A percentile compares a stretch with the other conserved stretches of the same genome.
phyloP scores from a whole-genome alignment of 73 alveolate genomes.

The Symbiodinium pilosum region DNA sequence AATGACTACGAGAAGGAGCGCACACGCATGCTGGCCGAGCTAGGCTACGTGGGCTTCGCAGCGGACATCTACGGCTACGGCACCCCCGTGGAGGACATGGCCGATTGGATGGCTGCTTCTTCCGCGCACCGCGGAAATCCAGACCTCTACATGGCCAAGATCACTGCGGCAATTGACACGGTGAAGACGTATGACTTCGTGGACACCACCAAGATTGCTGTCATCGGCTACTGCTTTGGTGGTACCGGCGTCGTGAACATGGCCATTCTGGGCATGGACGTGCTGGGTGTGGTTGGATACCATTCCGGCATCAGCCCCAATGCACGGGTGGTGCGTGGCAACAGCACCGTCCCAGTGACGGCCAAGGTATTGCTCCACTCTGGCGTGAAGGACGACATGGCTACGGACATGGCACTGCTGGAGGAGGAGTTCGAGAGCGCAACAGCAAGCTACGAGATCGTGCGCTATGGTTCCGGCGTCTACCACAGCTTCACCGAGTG shows the following conservation, averaged over 20 bases:
- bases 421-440: constrained; percentile 59
- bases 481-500: constrained; percentile 57
- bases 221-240: constrained; percentile 59
- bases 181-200: constrained; percentile 36
- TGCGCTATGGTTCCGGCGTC: constrained; percentile 19
- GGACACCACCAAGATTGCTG: constrained; percentile 68
- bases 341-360: not conserved
- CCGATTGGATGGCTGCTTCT: constrained; percentile 49
- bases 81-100: constrained; percentile 29
- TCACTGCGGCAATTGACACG: constrained; percentile 28
- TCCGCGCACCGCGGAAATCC: constrained; percentile 32
- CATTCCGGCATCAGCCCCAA: constrained; percentile 27
- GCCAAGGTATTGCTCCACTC: constrained; percentile 61
- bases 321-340: constrained; percentile 12
- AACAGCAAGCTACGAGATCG: constrained; percentile 35
- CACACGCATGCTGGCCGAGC: constrained; percentile 47
- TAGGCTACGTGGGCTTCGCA: constrained; percentile 66
- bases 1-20: constrained; percentile 49
- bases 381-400: constrained; percentile 40
- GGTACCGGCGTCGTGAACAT: constrained; percentile 74
- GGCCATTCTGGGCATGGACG: constrained; percentile 62
- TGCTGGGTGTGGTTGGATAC: constrained; percentile 52
- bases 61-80: constrained; percentile 80
- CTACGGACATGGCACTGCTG: constrained; percentile 46
- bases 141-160: constrained; percentile 57